Percentiles rank a stretch among this genome's conserved stretches.
Conservation (phyloP, 345 rosid species). For the Rhizophora apiculata region DNA sequence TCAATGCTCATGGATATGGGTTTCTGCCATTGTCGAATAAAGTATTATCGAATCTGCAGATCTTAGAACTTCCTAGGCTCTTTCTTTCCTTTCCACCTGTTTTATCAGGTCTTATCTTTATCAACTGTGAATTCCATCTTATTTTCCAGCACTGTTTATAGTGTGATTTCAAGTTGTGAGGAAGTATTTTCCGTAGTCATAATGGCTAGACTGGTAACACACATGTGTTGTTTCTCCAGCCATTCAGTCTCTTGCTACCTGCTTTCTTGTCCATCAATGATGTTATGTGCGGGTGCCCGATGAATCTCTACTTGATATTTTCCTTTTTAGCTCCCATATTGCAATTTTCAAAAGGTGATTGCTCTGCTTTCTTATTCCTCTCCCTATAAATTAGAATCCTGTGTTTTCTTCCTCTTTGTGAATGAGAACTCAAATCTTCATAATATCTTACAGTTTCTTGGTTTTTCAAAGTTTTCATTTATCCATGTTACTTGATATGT, state of each 20-base stretch:
- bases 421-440: background rate
- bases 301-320: slow-evolving; percentile 18
- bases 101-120: slow-evolving; percentile 30
- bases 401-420: slow-evolving; percentile 8
- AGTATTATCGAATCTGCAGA: slow-evolving; percentile 29
- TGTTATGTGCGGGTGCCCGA: slow-evolving; percentile 18
- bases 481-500: too few relatives aligned
- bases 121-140: slow-evolving; percentile 28
- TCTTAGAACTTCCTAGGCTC: slow-evolving; percentile 50
- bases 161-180: slow-evolving; percentile 24
- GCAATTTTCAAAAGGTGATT: slow-evolving; percentile 8
- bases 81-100: slow-evolving; percentile 44
- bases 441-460: background rate
- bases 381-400: slow-evolving; percentile 13
- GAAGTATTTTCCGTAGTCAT: slow-evolving; percentile 23
- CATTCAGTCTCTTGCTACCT: slow-evolving; percentile 27
- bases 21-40: slow-evolving; percentile 28
- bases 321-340: slow-evolving; percentile 3
- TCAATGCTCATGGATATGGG: slow-evolving; percentile 28
- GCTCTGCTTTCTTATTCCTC: slow-evolving; percentile 5
- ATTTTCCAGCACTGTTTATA: slow-evolving; percentile 28
- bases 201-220: slow-evolving; percentile 24
- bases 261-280: slow-evolving; percentile 26
- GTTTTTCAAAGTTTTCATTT: too few relatives aligned
- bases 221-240: slow-evolving; percentile 26